Evolutionary conservation across 345 rosid species (phyloP), one percentile per base, ranked within the genome.

Genomic region (Camelina hispida): DNA sequence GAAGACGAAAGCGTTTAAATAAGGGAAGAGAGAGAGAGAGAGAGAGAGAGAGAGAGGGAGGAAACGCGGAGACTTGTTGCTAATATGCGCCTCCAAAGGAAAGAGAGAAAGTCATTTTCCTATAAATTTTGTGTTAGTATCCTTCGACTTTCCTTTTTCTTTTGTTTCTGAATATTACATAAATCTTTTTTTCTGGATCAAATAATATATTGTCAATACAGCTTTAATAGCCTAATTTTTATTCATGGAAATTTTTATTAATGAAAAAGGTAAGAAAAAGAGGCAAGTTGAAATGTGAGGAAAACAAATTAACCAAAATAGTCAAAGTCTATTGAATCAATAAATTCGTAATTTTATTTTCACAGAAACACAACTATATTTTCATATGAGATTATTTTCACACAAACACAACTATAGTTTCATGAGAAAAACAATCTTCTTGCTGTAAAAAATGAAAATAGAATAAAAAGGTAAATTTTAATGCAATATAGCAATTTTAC

Each of bases 21-120:
- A 73, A n/a, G 57, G 48, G 55, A 32, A 32, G 18, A 18, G 60
- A 9, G 16, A 43, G 7, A 51, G 17, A 43, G 7, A 51, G 17
- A 10, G 30, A 28, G 30, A 25, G 28, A 25, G 28, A 25, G 28
- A 25, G 28, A 3, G 28, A 25, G 28, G 25, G 22, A 10, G 42
- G 58, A 69, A 62, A 69, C 75, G 75, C 80, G 76, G 66, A 70
- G 71, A 63, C 60, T 62, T 54, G 75, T 69, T 63, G 75, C 80
- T 77, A 76, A 32, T 55, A 34, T 76, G 58, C 80, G 80, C 80
- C 46, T 65, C 25, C 30, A 4, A 52, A 32, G 23, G 62, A 23
- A 51, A 16, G 30, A 16, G 30, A 60, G 38, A 35, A 47, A 50
- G 8, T 60, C 60, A 47, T 65, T 66, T 74, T 65, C 72, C 50